Conservation (phyloP, 352 stramenopile genomes). For the Phytophthora hibernalis region DNA sequence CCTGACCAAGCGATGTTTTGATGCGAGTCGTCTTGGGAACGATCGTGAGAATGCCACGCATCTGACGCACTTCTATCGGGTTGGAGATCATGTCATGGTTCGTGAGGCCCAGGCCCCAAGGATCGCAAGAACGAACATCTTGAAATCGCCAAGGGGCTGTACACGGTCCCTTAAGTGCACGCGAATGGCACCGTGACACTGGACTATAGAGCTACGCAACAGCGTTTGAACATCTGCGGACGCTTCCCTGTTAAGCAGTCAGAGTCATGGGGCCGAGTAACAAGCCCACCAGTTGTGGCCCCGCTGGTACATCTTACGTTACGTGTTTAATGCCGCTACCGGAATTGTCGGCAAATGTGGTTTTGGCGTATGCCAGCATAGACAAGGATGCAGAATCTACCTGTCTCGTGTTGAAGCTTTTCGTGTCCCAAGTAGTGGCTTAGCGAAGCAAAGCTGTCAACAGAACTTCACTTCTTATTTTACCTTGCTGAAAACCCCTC, state of each 20-base stretch:
- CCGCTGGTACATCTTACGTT: too few species aligned
- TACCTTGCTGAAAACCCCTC: too few species aligned
- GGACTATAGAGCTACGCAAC: background rate
- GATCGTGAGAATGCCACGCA: background rate
- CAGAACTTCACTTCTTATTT: too few species aligned
- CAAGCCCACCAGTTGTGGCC: too few species aligned
- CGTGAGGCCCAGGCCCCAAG: background rate
- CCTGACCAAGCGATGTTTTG: constrained; percentile 2
- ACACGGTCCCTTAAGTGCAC: background rate
- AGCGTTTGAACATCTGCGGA: constrained; percentile 5
- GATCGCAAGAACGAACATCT: background rate
- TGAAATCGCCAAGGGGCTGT: background rate
- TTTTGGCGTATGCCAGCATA: too few species aligned
- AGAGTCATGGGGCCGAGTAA: background rate
- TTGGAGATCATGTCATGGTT: constrained; percentile 7
- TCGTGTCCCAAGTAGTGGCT: too few species aligned
- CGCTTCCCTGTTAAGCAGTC: constrained; percentile 1
- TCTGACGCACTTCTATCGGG: constrained; percentile 2
- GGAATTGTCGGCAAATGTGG: too few species aligned
- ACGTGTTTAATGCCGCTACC: too few species aligned
- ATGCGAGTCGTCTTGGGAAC: constrained; percentile 2
- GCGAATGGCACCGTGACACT: constrained; percentile 5
- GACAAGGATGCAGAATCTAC: too few species aligned
- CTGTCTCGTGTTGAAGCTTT: too few species aligned
- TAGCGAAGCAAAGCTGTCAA: too few species aligned